Conservation (phyloP, 2,329 filamentous ascomycete genomes). For the Cladophialophora chaetospira region DNA sequence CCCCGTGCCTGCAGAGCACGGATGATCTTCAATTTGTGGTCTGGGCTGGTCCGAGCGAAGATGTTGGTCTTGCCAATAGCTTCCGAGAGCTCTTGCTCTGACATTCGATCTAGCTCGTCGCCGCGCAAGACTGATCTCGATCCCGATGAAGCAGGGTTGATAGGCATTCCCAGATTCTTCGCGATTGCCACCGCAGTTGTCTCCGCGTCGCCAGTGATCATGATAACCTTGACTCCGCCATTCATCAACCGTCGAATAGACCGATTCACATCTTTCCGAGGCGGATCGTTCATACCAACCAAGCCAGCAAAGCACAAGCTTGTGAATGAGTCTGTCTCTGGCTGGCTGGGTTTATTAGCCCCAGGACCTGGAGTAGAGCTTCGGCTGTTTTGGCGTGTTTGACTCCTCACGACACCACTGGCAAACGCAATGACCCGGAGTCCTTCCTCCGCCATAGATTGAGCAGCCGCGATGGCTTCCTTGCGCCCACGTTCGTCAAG, state of each 20-base stretch:
- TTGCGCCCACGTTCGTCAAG: conserved; percentile 75
- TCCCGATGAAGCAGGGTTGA: conserved; percentile 58
- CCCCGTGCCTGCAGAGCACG: conserved; percentile 85
- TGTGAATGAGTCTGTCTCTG: conserved; percentile 71
- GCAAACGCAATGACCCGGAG: conserved; percentile 91
- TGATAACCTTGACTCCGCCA: conserved; percentile 94
- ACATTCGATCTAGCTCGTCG: conserved; percentile 92
- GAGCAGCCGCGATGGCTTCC: conserved; percentile 76
- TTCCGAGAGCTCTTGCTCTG: conserved; percentile 76
- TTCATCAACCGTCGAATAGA: conserved; percentile 89
- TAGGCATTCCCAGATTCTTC: conserved; percentile 89
- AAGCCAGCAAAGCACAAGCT: conserved; percentile 87
- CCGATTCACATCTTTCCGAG: conserved; percentile 82
- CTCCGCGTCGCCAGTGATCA: conserved; percentile 98
- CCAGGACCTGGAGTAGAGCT: conserved; percentile 49
- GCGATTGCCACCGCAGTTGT: conserved; percentile 93
- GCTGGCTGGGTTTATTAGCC: conserved; percentile 45
- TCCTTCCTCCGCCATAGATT: conserved; percentile 84
- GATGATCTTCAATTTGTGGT: conserved; percentile 98
- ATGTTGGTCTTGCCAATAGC: conserved; percentile 89
- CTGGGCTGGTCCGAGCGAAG: conserved; percentile 92
- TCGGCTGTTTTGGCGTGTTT: conserved; percentile 50
- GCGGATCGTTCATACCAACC: conserved; percentile 97
- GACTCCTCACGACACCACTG: conserved; percentile 68
- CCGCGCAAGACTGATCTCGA: conserved; percentile 72